These are phyloP conservation scores for Populus trichocarpa DNA, from an alignment of 441 rosid genomes.

Conservation along the genomic window DNA sequence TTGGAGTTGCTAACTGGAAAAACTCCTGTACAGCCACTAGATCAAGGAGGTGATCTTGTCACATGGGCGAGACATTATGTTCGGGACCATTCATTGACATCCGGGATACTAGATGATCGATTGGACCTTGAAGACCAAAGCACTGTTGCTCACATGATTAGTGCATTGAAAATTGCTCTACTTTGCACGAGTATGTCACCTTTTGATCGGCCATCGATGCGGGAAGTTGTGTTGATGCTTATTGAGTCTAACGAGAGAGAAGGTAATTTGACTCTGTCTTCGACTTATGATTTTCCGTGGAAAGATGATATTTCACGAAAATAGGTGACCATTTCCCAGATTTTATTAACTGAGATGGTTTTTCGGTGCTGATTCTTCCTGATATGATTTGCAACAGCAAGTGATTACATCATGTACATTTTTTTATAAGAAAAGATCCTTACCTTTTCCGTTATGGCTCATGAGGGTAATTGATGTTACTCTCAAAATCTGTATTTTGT, in stretches of 20 bases:
- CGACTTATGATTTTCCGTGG: constrained; percentile 42
- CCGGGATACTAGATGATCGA: constrained; percentile 63
- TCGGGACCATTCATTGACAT: constrained; percentile 48
- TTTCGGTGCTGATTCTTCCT: constrained; percentile 18
- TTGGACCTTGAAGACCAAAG: constrained; percentile 61
- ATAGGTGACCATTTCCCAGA: constrained; percentile 29
- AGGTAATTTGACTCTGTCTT: constrained; percentile 40
- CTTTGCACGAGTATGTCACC: constrained; percentile 77
- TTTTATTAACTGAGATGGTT: constrained; percentile 15
- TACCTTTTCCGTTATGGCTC: not conserved
- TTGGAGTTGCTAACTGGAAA: constrained; percentile 84
- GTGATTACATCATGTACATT: constrained; percentile 26
- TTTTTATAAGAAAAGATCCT: constrained; percentile 6
- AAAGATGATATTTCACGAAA: constrained; percentile 26
- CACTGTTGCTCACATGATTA: constrained; percentile 63
- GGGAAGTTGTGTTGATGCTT: constrained; percentile 84
- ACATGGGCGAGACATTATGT: constrained; percentile 63
- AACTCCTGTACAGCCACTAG: constrained; percentile 83
- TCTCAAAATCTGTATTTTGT: constrained; percentile 13
- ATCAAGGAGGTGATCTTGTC: constrained; percentile 89
- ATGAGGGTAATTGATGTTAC: constrained; percentile 11
- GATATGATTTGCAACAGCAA: constrained; percentile 19
- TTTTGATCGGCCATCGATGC: constrained; percentile 84
- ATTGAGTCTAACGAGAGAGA: constrained; percentile 68
- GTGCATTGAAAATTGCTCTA: constrained; percentile 71